These are phyloP conservation scores for Ophiostoma populinum DNA, from an alignment of 2,329 filamentous ascomycete genomes.

Conservation along the genomic window DNA sequence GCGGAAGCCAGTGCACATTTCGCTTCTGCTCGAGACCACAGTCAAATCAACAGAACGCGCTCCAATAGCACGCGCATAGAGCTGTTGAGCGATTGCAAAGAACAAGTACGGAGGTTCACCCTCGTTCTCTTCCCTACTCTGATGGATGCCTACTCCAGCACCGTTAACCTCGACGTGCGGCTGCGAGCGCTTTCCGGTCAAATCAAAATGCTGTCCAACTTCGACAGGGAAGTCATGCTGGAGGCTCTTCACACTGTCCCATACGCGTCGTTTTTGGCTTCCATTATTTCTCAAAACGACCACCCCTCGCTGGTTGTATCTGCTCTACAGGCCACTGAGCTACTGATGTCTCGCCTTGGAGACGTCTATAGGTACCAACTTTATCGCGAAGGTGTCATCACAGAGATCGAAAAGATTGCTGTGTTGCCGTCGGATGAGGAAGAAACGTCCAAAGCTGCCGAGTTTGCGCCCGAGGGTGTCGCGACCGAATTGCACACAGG, in stretches of 20 bases:
- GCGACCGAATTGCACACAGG: no score
- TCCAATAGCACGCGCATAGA: slow-evolving; percentile 64
- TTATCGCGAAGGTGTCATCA: slow-evolving; percentile 88
- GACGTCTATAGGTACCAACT: slow-evolving; percentile 90
- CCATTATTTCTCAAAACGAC: slow-evolving; percentile 89
- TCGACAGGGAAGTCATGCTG: slow-evolving; percentile 70
- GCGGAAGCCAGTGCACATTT: no score
- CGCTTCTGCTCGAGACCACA: no score
- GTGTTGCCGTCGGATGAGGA: slow-evolving; percentile 21
- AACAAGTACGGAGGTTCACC: slow-evolving; percentile 78
- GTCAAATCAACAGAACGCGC: no score
- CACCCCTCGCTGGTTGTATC: slow-evolving; percentile 74
- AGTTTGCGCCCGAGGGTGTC: no score
- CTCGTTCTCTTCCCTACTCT: slow-evolving; percentile 86
- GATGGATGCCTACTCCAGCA: slow-evolving; percentile 94
- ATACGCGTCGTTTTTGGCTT: slow-evolving; percentile 88
- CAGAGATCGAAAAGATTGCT: slow-evolving; percentile 73
- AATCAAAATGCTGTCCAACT: slow-evolving; percentile 89
- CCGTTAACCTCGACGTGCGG: slow-evolving; percentile 83
- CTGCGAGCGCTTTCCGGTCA: slow-evolving; percentile 94
- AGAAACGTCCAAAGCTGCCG: slow-evolving; percentile 16
- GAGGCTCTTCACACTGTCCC: slow-evolving; percentile 77
- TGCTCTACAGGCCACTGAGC: slow-evolving; percentile 74
- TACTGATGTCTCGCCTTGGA: slow-evolving; percentile 70
- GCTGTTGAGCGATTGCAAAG: slow-evolving; percentile 64